Evolutionary conservation across 148 eudicot genomes (phyloP).

Genomic region (Chenopodium album): DNA sequence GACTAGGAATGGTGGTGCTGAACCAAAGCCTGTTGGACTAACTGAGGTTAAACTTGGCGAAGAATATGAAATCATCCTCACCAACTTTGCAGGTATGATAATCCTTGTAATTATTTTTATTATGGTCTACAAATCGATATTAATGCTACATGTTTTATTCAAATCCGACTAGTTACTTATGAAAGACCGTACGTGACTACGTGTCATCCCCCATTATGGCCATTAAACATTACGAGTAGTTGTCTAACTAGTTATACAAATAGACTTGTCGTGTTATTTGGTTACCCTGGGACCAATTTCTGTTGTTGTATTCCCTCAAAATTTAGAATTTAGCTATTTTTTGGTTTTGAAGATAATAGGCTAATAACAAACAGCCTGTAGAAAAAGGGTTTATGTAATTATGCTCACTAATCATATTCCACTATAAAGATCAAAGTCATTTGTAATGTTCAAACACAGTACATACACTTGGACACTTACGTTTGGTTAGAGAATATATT

Average conservation of each 20-base stretch:
- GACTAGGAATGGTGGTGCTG: conserved; percentile 31
- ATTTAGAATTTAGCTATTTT: no score
- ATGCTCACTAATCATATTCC: neutral
- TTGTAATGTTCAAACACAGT: neutral
- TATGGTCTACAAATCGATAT: neutral
- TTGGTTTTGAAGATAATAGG: no score
- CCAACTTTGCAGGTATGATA: conserved; percentile 81
- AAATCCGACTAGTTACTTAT: no score
- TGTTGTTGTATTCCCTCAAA: no score
- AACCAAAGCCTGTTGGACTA: conserved; percentile 61
- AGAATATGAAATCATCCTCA: conserved; percentile 82
- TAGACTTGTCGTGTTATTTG: no score
- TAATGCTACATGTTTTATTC: neutral
- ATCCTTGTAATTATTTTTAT: no score
- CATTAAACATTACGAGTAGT: no score
- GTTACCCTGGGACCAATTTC: no score
- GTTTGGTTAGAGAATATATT: neutral
- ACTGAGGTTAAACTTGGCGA: conserved; percentile 81
- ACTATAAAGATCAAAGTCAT: neutral
- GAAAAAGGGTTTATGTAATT: no score
- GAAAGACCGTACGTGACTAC: no score
- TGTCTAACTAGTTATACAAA: no score
- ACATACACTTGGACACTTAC: neutral
- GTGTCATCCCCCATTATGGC: no score
- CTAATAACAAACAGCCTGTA: neutral